A percentile compares a stretch with the other conserved stretches of the same genome.
Conservation (phyloP, 371 early-diverging fungal species). For the Circinella minor region DNA sequence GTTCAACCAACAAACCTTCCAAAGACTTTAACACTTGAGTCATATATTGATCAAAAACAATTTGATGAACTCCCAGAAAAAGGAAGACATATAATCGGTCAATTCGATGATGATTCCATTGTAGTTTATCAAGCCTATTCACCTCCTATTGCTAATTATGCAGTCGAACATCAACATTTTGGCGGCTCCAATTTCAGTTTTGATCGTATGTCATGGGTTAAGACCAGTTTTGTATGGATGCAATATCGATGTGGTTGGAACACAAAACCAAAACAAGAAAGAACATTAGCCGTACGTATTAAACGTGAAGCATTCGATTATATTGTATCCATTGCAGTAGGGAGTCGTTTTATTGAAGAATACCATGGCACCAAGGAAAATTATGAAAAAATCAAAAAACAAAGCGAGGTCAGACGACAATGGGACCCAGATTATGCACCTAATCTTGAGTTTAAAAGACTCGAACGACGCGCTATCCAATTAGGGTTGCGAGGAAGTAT, state of each 20-base stretch:
- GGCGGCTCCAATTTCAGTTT: constrained; percentile 30
- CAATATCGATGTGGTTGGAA: constrained; percentile 46
- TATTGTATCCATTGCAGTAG: constrained; percentile 28
- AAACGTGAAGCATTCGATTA: constrained; percentile 27
- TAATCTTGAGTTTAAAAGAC: constrained; percentile 12
- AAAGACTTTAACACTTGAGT: constrained; percentile 11
- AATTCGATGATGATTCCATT: constrained; percentile 32
- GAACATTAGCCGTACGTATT: constrained; percentile 42
- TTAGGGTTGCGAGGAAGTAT: constrained; percentile 34
- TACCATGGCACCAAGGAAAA: constrained; percentile 10
- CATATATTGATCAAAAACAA: constrained; percentile 12
- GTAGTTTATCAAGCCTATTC: constrained; percentile 50
- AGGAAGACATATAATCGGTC: constrained; percentile 30
- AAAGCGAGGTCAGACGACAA: constrained; percentile 36
- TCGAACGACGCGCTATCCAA: constrained; percentile 37
- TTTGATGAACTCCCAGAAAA: background rate
- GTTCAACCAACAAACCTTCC: background rate
- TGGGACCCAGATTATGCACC: constrained; percentile 54
- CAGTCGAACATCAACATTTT: constrained; percentile 30
- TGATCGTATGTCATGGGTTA: constrained; percentile 52
- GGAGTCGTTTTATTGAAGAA: constrained; percentile 11
- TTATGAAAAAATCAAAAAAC: constrained; percentile 16
- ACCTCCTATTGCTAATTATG: constrained; percentile 32
- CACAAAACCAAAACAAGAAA: constrained; percentile 38
- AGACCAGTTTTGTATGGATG: constrained; percentile 55